A percentile compares a stretch with the other conserved stretches of the same genome.
Evolutionary conservation across 768 basidiomycete genomes (phyloP).

Genomic region (Tephrocybe rancida): DNA sequence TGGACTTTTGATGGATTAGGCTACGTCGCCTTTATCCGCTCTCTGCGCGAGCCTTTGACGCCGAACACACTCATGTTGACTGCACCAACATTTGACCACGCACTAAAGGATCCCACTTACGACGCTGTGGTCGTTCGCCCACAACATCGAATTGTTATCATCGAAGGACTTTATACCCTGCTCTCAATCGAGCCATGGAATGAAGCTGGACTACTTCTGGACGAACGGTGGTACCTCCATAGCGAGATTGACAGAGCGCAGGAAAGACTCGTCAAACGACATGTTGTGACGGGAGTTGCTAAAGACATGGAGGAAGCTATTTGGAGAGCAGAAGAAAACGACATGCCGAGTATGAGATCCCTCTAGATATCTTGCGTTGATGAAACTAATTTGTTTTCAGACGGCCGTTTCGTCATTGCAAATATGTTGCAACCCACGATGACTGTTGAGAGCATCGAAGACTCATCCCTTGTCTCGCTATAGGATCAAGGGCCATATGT

Average conservation of each 20-base stretch:
- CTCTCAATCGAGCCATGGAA: constrained; percentile 76
- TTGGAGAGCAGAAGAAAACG: constrained; percentile 77
- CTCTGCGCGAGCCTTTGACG: constrained; percentile 45
- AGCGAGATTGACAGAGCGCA: constrained; percentile 58
- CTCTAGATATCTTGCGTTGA: neutral
- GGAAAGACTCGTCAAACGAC: constrained; percentile 65
- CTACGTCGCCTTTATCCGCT: constrained; percentile 69
- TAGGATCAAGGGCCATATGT: neutral
- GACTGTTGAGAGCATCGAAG: constrained; percentile 35
- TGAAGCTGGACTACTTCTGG: constrained; percentile 61
- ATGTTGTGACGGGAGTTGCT: constrained; percentile 78
- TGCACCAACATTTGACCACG: constrained; percentile 87
- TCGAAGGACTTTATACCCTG: constrained; percentile 91
- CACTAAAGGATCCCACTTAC: constrained; percentile 80
- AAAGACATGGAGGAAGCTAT: constrained; percentile 62
- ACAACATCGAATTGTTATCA: constrained; percentile 74
- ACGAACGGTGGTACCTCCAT: constrained; percentile 80
- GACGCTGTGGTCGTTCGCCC: constrained; percentile 60
- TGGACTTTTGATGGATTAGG: constrained; percentile 88
- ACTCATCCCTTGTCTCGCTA: neutral
- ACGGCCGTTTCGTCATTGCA: constrained; percentile 45
- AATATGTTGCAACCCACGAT: constrained; percentile 50
- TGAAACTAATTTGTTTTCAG: constrained; percentile 24
- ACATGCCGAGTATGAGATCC: constrained; percentile 63
- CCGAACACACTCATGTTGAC: constrained; percentile 36